Evolutionary conservation across 2,329 filamentous ascomycete species (phyloP).

Genomic region (Trichoderma polysporum): DNA sequence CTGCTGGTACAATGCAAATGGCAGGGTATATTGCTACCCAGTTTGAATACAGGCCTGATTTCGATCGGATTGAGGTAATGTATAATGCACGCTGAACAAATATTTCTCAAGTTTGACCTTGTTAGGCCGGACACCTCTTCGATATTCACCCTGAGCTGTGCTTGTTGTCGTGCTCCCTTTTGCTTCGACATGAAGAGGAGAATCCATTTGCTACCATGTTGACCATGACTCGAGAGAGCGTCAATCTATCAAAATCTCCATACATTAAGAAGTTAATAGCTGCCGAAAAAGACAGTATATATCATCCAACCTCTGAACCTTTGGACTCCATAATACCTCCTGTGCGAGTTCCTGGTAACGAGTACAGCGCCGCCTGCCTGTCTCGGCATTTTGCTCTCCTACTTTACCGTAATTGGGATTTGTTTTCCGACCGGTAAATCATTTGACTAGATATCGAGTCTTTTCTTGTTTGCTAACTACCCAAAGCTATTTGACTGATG

Average conservation of each 20-base stretch:
- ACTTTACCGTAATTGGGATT: constrained; percentile 30
- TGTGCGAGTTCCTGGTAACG: background rate
- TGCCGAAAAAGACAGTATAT: constrained; percentile 3
- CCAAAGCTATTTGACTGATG: background rate
- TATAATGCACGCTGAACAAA: background rate
- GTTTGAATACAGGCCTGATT: rapidly evolving
- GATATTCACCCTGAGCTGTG: constrained; percentile 22
- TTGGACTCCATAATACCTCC: constrained; percentile 28
- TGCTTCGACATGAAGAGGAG: constrained; percentile 28
- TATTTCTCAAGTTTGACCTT: background rate
- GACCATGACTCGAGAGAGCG: constrained; percentile 21
- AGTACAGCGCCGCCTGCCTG: background rate
- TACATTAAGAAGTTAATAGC: background rate
- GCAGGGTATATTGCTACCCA: background rate
- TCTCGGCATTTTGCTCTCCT: constrained; percentile 27
- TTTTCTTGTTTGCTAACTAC: background rate
- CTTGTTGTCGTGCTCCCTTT: background rate
- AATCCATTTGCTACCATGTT: constrained; percentile 31
- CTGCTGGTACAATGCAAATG: background rate
- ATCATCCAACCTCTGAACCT: background rate
- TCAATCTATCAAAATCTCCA: background rate
- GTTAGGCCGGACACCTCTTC: constrained; percentile 25
- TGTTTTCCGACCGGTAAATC: constrained; percentile 26
- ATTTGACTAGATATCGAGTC: background rate
- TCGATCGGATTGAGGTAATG: constrained; percentile 15